Conservation (phyloP, 2,329 filamentous ascomycete genomes). For the Cordyceps sp. region DNA sequence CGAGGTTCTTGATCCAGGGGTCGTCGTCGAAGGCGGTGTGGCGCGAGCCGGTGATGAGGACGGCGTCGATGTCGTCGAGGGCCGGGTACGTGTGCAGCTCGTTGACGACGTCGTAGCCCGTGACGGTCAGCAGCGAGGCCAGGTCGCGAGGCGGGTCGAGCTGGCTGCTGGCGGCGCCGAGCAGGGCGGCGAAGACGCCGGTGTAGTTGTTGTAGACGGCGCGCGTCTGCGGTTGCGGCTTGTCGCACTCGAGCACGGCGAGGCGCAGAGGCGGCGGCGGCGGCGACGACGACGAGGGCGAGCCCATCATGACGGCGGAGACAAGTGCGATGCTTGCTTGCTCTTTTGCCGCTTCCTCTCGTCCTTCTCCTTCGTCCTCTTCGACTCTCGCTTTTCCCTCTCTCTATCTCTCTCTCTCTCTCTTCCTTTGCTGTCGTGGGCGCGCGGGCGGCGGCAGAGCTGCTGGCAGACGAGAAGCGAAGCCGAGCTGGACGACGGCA, state of each 20-base stretch:
- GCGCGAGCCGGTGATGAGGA: slow-evolving; percentile 67
- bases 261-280: slow-evolving; percentile 45
- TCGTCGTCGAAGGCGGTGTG: slow-evolving; percentile 25
- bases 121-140: slow-evolving; percentile 35
- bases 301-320: too few relatives aligned
- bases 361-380: too few relatives aligned
- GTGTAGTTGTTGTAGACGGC: slow-evolving; percentile 57
- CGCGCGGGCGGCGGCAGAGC: too few relatives aligned
- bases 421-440: too few relatives aligned
- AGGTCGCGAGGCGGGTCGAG: slow-evolving; percentile 24
- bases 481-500: too few relatives aligned
- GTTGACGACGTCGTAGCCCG: slow-evolving; percentile 54
- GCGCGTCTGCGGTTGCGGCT: slow-evolving; percentile 46
- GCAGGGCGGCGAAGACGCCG: slow-evolving; percentile 47
- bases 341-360: too few relatives aligned
- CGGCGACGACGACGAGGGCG: too few relatives aligned
- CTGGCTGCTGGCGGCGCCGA: slow-evolving; percentile 33
- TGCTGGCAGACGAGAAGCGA: too few relatives aligned
- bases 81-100: slow-evolving; percentile 51
- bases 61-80: slow-evolving; percentile 59
- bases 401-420: too few relatives aligned
- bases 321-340: too few relatives aligned
- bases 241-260: slow-evolving; percentile 80
- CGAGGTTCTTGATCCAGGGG: slow-evolving; percentile 25
- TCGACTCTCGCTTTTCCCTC: too few relatives aligned